Evolutionary conservation across 164 flowering plant genomes (phyloP), one percentile per base, ranked within the genome.

Genomic region (Protea cynaroides): DNA sequence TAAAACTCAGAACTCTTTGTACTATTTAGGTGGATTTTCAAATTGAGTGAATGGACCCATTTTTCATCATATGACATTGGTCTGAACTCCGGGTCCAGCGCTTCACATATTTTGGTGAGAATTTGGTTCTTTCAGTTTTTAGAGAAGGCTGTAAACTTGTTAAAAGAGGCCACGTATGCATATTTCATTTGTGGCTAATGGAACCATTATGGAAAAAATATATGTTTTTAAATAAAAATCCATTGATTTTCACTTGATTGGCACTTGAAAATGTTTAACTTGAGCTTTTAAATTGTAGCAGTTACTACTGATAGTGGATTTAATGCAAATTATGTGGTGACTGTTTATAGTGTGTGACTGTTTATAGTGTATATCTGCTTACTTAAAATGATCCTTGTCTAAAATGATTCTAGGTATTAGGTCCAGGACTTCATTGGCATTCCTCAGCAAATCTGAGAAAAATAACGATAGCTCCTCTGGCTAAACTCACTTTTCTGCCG

Each of bases 11-110:
- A 19, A n/a, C 60, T 53, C n/a, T 11, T 25, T 8, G 36, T n/a
- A 49, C 58, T 65, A 17, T 50, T 6, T 70, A 94, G 98, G 77
- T 94, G 98, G 98, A 78, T 89, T 70, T 91, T 91, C 59, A 94
- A 94, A 81, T 61, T 94, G 50, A 90, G 93, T 80, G 97, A 94
- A 74, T 94, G 98, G 98, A 90, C 84, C 57, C 91, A 86, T 71
- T 72, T 83, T 64, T 87, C 98, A 59, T 80, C 97, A 11, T 94
- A 90, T 78, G 96, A 84, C 65, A 66, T 87, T 68, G 98, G 97
- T 58, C 66, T 91, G 65, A 85, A 84, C 53, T 80, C 87, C 46
- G 98, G 98, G 8, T 79, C 98, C 71, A 80, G 83, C 68, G 91
- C 97, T 74, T 82, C 95, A 44, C 86, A 84, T 76, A 89, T 91